Conservation (phyloP, 129 eudicot species). For the Oenanthe sinensis region DNA sequence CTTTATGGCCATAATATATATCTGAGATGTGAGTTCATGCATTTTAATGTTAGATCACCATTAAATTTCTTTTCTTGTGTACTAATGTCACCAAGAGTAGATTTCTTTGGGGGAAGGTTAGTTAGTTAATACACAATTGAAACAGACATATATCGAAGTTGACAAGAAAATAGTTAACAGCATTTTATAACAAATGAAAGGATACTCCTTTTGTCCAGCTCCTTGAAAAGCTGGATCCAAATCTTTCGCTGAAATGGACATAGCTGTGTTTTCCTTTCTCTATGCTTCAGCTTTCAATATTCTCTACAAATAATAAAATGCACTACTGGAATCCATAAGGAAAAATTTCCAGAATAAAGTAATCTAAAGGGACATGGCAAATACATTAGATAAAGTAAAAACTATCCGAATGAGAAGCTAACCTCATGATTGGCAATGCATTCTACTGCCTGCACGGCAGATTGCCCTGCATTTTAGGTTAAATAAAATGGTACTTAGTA, state of each 20-base stretch:
- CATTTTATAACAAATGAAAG: slow-evolving; percentile 19
- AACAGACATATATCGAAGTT: neutral
- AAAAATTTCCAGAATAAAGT: neutral
- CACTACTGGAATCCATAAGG: slow-evolving; percentile 20
- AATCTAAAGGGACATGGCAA: neutral
- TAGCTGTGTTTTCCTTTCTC: slow-evolving; percentile 18
- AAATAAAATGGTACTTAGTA: neutral
- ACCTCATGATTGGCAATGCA: neutral
- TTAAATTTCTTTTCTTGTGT: neutral
- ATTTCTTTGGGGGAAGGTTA: neutral
- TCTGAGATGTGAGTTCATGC: neutral
- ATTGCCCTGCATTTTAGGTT: slow-evolving; percentile 4
- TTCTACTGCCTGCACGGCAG: slow-evolving; percentile 6
- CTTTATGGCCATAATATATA: slow-evolving; percentile 1
- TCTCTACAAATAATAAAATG: slow-evolving; percentile 17
- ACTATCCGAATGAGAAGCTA: neutral
- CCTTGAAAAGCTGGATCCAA: slow-evolving; percentile 94
- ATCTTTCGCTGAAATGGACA: slow-evolving; percentile 82
- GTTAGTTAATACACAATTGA: neutral
- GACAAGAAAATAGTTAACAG: neutral
- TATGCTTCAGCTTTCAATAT: slow-evolving; percentile 17
- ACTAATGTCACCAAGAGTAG: neutral
- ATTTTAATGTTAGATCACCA: neutral
- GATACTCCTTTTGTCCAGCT: slow-evolving; percentile 98
- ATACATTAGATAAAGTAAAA: neutral